Percentiles rank a stretch among this genome's conserved stretches.
Evolutionary conservation across 345 rosid species (phyloP).

Genomic region (Salix dunnii): DNA sequence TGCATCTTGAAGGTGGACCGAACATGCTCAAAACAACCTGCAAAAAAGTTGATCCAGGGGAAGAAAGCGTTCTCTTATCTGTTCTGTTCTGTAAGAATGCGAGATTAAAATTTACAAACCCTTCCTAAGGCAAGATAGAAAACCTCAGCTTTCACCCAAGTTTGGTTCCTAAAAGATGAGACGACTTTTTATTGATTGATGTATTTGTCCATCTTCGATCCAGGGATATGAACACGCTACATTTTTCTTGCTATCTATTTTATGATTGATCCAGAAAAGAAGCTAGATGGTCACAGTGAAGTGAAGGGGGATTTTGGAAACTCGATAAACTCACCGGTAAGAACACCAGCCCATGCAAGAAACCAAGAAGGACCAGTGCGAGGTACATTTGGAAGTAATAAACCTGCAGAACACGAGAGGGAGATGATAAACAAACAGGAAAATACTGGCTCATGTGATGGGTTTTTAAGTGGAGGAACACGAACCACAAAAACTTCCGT

Average conservation of each 20-base stretch:
- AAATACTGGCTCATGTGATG: not conserved
- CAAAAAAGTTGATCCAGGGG: constrained; percentile 3
- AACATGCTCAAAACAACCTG: constrained; percentile 92
- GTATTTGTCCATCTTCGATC: not conserved
- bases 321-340: constrained; percentile 63
- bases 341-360: constrained; percentile 88
- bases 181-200: not conserved
- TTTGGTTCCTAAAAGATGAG: not conserved
- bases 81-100: not conserved
- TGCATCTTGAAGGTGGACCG: constrained; percentile 85
- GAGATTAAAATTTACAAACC: not conserved
- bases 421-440: not conserved
- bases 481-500: constrained; percentile 94
- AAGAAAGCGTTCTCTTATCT: too few relatives aligned
- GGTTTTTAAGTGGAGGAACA: not conserved
- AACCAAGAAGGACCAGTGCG: constrained; percentile 90
- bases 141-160: not conserved
- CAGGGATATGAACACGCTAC: not conserved
- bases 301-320: not conserved
- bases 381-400: constrained; percentile 98
- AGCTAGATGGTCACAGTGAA: not conserved
- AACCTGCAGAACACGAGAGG: constrained; percentile 43
- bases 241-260: not conserved
- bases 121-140: not conserved
- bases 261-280: not conserved